Percentiles rank a stretch among this genome's conserved stretches.
These are phyloP conservation scores for Apiospora kogelbergensis DNA, from an alignment of 2,329 filamentous ascomycete species.

Conservation along the genomic window DNA sequence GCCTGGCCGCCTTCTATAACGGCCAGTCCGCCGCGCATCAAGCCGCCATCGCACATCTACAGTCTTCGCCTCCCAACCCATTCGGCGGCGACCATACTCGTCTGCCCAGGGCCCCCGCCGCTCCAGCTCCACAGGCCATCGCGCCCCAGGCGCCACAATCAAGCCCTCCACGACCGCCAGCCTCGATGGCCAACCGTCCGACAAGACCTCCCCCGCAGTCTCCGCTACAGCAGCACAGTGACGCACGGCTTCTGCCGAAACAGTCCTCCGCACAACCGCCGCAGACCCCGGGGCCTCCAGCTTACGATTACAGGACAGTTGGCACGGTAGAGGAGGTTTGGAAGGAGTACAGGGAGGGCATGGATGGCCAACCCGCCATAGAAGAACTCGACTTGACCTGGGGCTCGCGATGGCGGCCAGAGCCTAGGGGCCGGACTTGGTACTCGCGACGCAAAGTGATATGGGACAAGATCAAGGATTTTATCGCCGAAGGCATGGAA, in stretches of 20 bases:
- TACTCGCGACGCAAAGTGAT: conserved; percentile 40
- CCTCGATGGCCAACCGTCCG: conserved; percentile 20
- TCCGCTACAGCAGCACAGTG: conserved; percentile 22
- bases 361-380: conserved; percentile 36
- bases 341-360: conserved; percentile 37
- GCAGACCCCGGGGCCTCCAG: conserved; percentile 30
- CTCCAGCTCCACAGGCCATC: conserved; percentile 22
- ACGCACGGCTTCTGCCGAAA: conserved; percentile 24
- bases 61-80: conserved; percentile 11
- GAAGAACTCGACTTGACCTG: conserved; percentile 35
- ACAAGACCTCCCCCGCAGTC: conserved; percentile 27
- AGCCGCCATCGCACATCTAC: conserved; percentile 23
- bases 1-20: conserved; percentile 23
- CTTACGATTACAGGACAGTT: conserved; percentile 34
- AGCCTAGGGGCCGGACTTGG: conserved; percentile 37
- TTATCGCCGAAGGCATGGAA: conserved; percentile 34
- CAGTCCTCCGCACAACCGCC: conserved; percentile 24
- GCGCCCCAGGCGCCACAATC: conserved; percentile 21
- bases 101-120: conserved; percentile 24
- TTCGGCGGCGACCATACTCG: conserved; percentile 15
- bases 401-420: conserved; percentile 38
- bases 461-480: conserved; percentile 39
- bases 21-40: conserved; percentile 30
- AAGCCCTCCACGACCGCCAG: conserved; percentile 16
- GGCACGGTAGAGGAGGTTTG: conserved; percentile 37